Evolutionary conservation across 2,329 filamentous ascomycete species (phyloP).

Genomic region (Fonsecaea pugnacius): DNA sequence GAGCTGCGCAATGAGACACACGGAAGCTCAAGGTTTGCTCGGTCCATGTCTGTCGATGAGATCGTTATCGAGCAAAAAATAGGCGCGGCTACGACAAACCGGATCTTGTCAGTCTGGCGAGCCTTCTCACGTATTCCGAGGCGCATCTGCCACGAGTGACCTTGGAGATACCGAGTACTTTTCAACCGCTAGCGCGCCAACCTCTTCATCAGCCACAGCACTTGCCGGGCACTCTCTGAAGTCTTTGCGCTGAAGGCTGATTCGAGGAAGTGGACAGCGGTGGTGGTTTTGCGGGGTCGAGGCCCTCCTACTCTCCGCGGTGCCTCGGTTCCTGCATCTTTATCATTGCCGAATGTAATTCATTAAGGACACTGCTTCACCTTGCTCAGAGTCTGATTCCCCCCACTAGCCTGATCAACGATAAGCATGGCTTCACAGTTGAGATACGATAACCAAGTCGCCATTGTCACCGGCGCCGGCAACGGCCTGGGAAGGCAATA

Average conservation of each 20-base stretch:
- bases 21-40: not conserved
- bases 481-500: slow-evolving; percentile 81
- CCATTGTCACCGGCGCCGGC: slow-evolving; percentile 83
- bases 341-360: slow-evolving; percentile 3
- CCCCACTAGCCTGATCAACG: not conserved
- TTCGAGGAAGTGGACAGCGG: not conserved
- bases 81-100: not conserved
- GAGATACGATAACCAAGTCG: slow-evolving; percentile 84
- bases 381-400: not conserved
- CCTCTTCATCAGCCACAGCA: too few relatives aligned
- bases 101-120: not conserved
- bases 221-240: too few relatives aligned
- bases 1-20: not conserved
- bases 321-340: not conserved
- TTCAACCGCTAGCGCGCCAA: too few relatives aligned
- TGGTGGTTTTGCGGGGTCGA: not conserved
- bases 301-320: not conserved
- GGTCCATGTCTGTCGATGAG: not conserved
- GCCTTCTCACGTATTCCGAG: not conserved
- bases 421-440: slow-evolving; percentile 65
- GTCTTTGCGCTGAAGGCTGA: not conserved
- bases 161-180: too few relatives aligned
- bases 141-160: too few relatives aligned
- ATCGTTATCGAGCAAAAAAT: not conserved
- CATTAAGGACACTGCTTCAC: slow-evolving; percentile 4